phyloP scores from a whole-genome alignment of 2,329 filamentous ascomycete species.

The Fonsecaea nubica region DNA sequence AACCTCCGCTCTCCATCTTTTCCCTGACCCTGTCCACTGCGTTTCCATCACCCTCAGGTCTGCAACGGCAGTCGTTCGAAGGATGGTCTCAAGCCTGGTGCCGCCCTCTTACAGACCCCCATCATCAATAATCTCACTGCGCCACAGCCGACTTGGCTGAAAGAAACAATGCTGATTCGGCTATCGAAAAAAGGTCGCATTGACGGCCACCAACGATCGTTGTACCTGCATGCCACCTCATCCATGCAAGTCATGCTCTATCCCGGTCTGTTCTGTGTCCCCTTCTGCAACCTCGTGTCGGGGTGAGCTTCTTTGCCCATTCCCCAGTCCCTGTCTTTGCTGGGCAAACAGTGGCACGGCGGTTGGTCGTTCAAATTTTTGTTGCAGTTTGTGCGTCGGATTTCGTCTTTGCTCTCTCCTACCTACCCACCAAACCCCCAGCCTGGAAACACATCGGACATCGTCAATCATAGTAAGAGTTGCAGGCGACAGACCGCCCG shows the following conservation, averaged over 20 bases:
- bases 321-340: constrained; percentile 6
- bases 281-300: constrained; percentile 9
- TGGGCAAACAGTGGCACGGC: constrained; percentile 12
- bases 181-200: constrained; percentile 16
- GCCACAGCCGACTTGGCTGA: constrained; percentile 15
- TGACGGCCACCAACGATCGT: constrained; percentile 22
- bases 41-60: constrained; percentile 21
- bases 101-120: constrained; percentile 2
- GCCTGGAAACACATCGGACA: constrained; percentile 7
- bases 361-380: constrained; percentile 12
- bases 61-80: constrained; percentile 28
- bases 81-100: constrained; percentile 26
- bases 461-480: neutral
- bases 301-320: constrained; percentile 8
- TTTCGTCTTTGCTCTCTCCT: constrained; percentile 15
- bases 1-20: constrained; percentile 17
- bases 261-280: constrained; percentile 15
- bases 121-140: neutral
- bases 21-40: constrained; percentile 13
- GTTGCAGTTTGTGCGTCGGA: constrained; percentile 33
- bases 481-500: constrained; percentile 15
- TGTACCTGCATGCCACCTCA: constrained; percentile 11
- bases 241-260: constrained; percentile 36
- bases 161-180: constrained; percentile 30
- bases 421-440: constrained; percentile 8